A percentile compares a stretch with the other conserved stretches of the same genome.
Conservation (phyloP, 2,329 filamentous ascomycete genomes). For the Colletotrichum sp. region DNA sequence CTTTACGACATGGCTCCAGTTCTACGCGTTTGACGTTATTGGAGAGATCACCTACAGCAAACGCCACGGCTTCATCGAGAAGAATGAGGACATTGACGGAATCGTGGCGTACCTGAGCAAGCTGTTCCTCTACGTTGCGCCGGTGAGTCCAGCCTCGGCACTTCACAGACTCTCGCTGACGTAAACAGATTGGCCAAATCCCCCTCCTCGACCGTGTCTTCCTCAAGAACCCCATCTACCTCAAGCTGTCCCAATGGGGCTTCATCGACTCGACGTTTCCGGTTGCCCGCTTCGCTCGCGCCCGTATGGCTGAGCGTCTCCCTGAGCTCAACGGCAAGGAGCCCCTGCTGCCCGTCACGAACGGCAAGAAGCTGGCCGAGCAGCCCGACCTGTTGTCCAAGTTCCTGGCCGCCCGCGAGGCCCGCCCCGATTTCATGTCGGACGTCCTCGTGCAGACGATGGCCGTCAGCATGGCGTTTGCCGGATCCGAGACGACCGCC, state of each 20-base stretch:
- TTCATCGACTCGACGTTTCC: conserved; percentile 72
- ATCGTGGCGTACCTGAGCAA: conserved; percentile 69
- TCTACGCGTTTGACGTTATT: conserved; percentile 83
- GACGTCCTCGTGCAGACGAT: conserved; percentile 72
- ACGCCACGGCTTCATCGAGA: conserved; percentile 75
- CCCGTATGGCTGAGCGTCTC: conserved; percentile 69
- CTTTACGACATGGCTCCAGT: conserved; percentile 76
- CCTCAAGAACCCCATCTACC: conserved; percentile 76
- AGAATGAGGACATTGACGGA: conserved; percentile 75
- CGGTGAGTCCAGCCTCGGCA: conserved; percentile 48
- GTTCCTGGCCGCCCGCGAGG: conserved; percentile 71
- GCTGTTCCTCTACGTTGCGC: conserved; percentile 74
- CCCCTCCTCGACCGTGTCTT: conserved; percentile 72
- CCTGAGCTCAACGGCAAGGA: conserved; percentile 41
- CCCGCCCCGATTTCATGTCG: conserved; percentile 73
- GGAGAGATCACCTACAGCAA: conserved; percentile 79
- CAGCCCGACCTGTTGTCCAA: conserved; percentile 70
- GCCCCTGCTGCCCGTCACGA: conserved; percentile 40
- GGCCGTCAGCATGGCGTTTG: conserved; percentile 74
- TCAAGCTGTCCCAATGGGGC: conserved; percentile 70
- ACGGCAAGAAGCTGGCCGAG: conserved; percentile 38
- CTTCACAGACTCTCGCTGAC: not conserved
- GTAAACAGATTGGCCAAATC: conserved; percentile 71
- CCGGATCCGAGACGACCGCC: conserved; percentile 80
- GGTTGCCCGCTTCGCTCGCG: conserved; percentile 73